Evolutionary conservation across 805 yeast genomes (phyloP).

Genomic region (Ogataea trehalophila): DNA sequence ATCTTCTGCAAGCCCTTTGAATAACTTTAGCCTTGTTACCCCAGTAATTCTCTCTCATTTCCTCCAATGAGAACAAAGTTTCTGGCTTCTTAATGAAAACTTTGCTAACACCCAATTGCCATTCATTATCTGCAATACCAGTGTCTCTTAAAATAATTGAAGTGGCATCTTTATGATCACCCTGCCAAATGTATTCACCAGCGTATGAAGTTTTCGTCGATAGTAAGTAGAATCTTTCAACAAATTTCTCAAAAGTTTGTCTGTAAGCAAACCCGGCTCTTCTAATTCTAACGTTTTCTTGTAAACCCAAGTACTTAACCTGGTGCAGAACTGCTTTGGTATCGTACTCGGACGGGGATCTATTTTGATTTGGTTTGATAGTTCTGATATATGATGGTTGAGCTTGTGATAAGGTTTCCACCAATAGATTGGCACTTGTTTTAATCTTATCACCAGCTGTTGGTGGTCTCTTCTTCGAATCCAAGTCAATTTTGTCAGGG

Average conservation of each 20-base stretch:
- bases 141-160: constrained; percentile 45
- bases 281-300: constrained; percentile 94
- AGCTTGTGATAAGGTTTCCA: constrained; percentile 84
- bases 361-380: constrained; percentile 92
- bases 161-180: constrained; percentile 50
- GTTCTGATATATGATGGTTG: constrained; percentile 96
- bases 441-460: constrained; percentile 96
- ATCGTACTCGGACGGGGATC: constrained; percentile 86
- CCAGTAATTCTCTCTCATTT: constrained; percentile 96
- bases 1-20: constrained; percentile 94
- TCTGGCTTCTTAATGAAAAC: constrained; percentile 97
- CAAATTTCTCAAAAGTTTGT: constrained; percentile 93
- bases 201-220: constrained; percentile 93
- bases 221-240: constrained; percentile 84
- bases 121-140: constrained; percentile 74
- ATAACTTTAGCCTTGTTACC: constrained; percentile 96
- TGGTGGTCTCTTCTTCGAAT: constrained; percentile 78
- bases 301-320: constrained; percentile 90
- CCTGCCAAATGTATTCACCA: constrained; percentile 57
- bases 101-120: constrained; percentile 86
- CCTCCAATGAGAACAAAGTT: constrained; percentile 90
- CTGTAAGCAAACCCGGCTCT: constrained; percentile 99
- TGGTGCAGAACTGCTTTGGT: constrained; percentile 89
- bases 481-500: constrained; percentile 60
- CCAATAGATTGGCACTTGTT: constrained; percentile 82